These are phyloP conservation scores for Lactarius psammicola DNA, from an alignment of 768 basidiomycete species.

Conservation along the genomic window DNA sequence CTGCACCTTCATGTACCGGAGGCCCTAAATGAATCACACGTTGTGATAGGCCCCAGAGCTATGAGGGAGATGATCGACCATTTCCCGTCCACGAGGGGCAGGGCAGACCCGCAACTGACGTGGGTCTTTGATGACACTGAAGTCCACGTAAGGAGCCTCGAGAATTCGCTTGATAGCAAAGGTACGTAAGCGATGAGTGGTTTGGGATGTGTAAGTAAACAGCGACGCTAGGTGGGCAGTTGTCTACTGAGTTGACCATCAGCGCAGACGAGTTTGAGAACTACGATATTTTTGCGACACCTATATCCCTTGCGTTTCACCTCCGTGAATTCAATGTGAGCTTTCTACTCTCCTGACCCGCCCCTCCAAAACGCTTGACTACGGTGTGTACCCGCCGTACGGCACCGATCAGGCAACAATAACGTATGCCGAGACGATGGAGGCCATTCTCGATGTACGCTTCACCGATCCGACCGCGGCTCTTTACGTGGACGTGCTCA, in stretches of 20 bases:
- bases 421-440: constrained; percentile 71
- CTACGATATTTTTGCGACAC: constrained; percentile 62
- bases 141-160: constrained; percentile 65
- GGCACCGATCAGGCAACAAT: constrained; percentile 61
- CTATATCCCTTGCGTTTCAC: constrained; percentile 74
- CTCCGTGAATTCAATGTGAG: constrained; percentile 79
- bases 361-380: background rate
- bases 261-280: constrained; percentile 78
- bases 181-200: constrained; percentile 41
- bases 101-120: constrained; percentile 73
- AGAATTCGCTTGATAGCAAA: constrained; percentile 62
- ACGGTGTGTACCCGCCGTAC: background rate
- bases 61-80: constrained; percentile 80
- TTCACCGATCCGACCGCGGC: constrained; percentile 75
- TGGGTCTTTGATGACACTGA: constrained; percentile 76
- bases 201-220: background rate
- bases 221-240: constrained; percentile 49
- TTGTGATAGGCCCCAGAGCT: constrained; percentile 70
- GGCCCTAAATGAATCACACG: constrained; percentile 53
- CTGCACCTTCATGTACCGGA: constrained; percentile 68
- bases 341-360: constrained; percentile 12
- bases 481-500: constrained; percentile 73
- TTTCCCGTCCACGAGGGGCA: constrained; percentile 65
- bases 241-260: constrained; percentile 74
- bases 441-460: constrained; percentile 61